Evolutionary conservation across 179 eudicot genomes (phyloP), one percentile per base, ranked within the genome.

Genomic region (Corrigiola litoralis): DNA sequence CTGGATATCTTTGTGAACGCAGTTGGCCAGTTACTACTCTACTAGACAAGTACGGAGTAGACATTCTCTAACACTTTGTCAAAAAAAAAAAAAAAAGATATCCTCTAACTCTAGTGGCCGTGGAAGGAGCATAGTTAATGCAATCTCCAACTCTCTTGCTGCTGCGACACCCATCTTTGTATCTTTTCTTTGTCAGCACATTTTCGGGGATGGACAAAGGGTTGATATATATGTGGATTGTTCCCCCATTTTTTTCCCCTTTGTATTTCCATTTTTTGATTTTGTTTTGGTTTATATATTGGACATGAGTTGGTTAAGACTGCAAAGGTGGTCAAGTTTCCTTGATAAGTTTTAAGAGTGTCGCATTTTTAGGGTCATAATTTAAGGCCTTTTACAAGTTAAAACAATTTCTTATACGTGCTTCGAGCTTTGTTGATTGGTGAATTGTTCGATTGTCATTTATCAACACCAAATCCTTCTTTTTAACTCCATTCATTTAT

Each of bases 171-270:
- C 63, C 31, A 41, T 66, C 48, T 61, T 37, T 71, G 34, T 55
- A 63, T 38, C 32, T 57, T 54, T 64, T 56, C 37, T 56, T 56
- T 71, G 75, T 71, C 69, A 65, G 70, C 70, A 64, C 24, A 56
- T 34, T 71, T 71, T 65, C 50, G 21, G 75, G 75, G 70, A 18
- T 71, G 75, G 70, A 71, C 63, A 48, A 56, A 13, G 53, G 36
- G 17, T 71, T 47, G 32, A 24, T 38, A 2, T 23, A 27, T 29
- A 44, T 46, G 2, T n/a, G 8, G 12, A 2, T 3, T 0, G 8
- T 6, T 55, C 20, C 44, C 7, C 11, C 16, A 4, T 54, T 17
- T n/a, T 27, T 24, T 16, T n/a, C 14, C 17, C 37, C 42, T 4
- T 28, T 17, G n/a, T 33, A 14, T 42, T 20, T 16, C 32, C 9